Evolutionary conservation across 2,329 filamentous ascomycete species (phyloP).

Genomic region (Botrytis squamosa): DNA sequence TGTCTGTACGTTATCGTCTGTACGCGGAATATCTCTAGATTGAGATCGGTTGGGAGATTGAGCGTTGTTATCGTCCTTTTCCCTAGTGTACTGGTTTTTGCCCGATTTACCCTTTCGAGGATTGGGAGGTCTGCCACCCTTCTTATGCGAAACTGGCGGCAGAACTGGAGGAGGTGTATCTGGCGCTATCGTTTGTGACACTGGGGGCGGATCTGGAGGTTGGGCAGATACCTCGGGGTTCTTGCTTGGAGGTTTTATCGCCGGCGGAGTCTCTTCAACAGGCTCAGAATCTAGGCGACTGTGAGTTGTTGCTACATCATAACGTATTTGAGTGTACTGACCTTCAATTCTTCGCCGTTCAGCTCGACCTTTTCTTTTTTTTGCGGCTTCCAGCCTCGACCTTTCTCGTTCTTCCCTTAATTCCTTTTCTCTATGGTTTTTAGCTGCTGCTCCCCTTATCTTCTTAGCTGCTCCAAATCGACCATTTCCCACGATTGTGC

Average conservation of each 20-base stretch:
- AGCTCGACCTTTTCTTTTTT: conserved; percentile 76
- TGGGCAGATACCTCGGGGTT: conserved; percentile 33
- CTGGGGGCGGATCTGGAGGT: conserved; percentile 46
- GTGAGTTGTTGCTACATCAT: conserved; percentile 40
- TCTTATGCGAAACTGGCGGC: conserved; percentile 55
- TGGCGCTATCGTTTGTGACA: conserved; percentile 46
- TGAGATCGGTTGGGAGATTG: conserved; percentile 55
- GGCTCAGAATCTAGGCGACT: conserved; percentile 64
- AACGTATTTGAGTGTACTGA: conserved; percentile 43
- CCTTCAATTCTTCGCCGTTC: conserved; percentile 81
- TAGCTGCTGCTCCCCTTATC: conserved; percentile 54
- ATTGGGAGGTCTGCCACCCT: conserved; percentile 59
- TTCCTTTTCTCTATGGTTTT: conserved; percentile 61
- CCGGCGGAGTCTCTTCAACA: conserved; percentile 63
- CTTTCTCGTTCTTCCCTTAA: conserved; percentile 74
- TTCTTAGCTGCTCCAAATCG: conserved; percentile 57
- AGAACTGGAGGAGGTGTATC: conserved; percentile 49
- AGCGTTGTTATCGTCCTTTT: conserved; percentile 58
- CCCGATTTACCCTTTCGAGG: conserved; percentile 67
- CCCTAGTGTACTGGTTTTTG: conserved; percentile 80
- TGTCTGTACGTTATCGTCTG: conserved; percentile 52
- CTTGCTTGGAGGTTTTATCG: conserved; percentile 40
- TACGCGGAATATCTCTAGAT: conserved; percentile 43
- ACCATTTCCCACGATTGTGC: conserved; percentile 43
- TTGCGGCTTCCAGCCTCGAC: conserved; percentile 70